A percentile compares a stretch with the other conserved stretches of the same genome.
phyloP scores from a whole-genome alignment of 495 filamentous ascomycete genomes.

The Mycothermus thermophilus region DNA sequence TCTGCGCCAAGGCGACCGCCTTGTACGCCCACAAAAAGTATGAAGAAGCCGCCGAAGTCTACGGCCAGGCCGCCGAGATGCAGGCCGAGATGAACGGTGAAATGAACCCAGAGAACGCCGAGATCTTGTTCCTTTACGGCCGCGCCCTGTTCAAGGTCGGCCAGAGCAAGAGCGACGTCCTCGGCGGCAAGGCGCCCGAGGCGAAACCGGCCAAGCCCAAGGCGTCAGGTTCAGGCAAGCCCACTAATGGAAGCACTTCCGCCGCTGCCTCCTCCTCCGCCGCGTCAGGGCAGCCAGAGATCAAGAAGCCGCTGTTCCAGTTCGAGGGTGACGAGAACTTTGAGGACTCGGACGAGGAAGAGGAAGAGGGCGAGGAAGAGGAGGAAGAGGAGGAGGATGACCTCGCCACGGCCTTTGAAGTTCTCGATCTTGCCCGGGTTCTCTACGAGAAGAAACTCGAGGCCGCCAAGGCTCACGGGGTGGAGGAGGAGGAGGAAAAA shows the following conservation, averaged over 20 bases:
- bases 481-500: constrained; percentile 26
- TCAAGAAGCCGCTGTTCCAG: constrained; percentile 69
- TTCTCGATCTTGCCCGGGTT: constrained; percentile 79
- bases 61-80: constrained; percentile 74
- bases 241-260: constrained; percentile 5
- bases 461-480: background rate
- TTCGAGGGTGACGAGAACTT: constrained; percentile 92
- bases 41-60: constrained; percentile 68
- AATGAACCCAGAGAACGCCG: constrained; percentile 75
- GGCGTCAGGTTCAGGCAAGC: constrained; percentile 9
- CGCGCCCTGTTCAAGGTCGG: constrained; percentile 85
- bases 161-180: constrained; percentile 83
- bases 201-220: constrained; percentile 39
- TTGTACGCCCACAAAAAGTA: constrained; percentile 76
- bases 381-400: constrained; percentile 80
- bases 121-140: constrained; percentile 86
- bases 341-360: constrained; percentile 60
- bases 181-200: constrained; percentile 64
- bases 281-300: constrained; percentile 4
- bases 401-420: constrained; percentile 76
- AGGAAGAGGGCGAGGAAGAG: constrained; percentile 29
- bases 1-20: constrained; percentile 40
- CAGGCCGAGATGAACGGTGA: constrained; percentile 90
- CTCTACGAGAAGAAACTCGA: constrained; percentile 50
- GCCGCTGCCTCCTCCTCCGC: constrained; percentile 4